phyloP scores from a whole-genome alignment of 2,329 filamentous ascomycete genomes.

The Ophiostoma perfectum region DNA sequence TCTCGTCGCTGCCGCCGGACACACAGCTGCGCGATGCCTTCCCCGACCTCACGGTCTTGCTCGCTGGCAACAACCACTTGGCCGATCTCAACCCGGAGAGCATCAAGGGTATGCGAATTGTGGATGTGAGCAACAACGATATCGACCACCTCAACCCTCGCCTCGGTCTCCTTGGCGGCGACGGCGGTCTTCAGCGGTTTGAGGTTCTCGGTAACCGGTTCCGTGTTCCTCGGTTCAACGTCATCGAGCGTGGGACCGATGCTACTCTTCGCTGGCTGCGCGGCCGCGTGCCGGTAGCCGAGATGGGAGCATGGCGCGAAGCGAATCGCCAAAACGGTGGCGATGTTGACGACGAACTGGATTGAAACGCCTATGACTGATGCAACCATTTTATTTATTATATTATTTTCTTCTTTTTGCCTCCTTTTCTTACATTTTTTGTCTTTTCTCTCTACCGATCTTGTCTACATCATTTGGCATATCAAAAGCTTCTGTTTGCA shows the following conservation, averaged over 20 bases:
- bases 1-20: constrained; percentile 59
- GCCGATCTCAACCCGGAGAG: constrained; percentile 65
- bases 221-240: constrained; percentile 75
- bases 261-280: constrained; percentile 75
- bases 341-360: constrained; percentile 22
- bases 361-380: constrained; percentile 9
- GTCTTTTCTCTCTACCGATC: neutral
- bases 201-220: constrained; percentile 84
- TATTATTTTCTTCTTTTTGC: neutral
- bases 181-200: constrained; percentile 55
- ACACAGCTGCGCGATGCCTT: constrained; percentile 56
- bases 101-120: constrained; percentile 66
- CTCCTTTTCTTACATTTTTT: neutral
- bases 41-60: constrained; percentile 63
- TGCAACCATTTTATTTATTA: neutral
- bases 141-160: constrained; percentile 75
- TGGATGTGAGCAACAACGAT: constrained; percentile 81
- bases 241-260: constrained; percentile 82
- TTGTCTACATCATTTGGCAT: neutral
- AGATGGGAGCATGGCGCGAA: constrained; percentile 53
- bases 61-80: constrained; percentile 76
- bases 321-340: constrained; percentile 26
- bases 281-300: constrained; percentile 62
- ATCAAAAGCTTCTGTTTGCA: too few species aligned
- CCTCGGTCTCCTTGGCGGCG: constrained; percentile 68